Evolutionary conservation across 225 moss, liverwort and hornwort genomes (phyloP), one percentile per base, ranked within the genome.

Genomic region (Bryum argenteum): DNA sequence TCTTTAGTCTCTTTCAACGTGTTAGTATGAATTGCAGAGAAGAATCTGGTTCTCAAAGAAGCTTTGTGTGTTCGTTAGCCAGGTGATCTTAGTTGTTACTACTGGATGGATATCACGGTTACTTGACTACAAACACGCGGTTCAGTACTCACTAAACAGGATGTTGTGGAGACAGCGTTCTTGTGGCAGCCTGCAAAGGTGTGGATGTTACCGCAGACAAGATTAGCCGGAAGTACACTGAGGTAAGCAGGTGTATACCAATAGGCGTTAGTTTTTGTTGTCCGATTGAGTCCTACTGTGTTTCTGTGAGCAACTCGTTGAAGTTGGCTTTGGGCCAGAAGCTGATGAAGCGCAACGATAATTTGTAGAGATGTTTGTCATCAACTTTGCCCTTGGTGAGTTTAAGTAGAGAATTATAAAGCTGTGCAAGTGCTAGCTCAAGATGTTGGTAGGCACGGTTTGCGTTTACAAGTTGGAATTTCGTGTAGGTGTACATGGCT

Each of bases 151-250:
- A 38, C 40, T 83, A 23, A 83, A n/a, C 37, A 24, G 8, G 63
- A 73, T 58, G 11, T 73, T 75, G 45, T 81, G 78, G 73, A 50
- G 55, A 54, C 90, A 99, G 98, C 87, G 98, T 99, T 19, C 87
- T 99, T 80, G 94, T 99, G 77, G 98, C 94, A 74, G 94, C 98
- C 78, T 99, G 98, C 87, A 99, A 91, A 87, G 94, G 98, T 63
- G 91, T 99, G 69, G 98, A 99, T 85, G 94, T 99, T 18, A 99
- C 98, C 44, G 68, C 94, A 42, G 98, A 99, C 67, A 99, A 91
- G 83, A 88, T 99, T 76, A 77, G 87, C 71, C 86, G 94, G 73
- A 99, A 99, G 82, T 99, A 99, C 63, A 91, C 98, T 68, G 98
- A 99, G 91, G 96, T 93, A 66, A 87, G 85, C 60, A 65, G 58